Evolutionary conservation across 495 filamentous ascomycete species (phyloP), one percentile per base, ranked within the genome.

Genomic region (Paragyromitra xinjiangensis): DNA sequence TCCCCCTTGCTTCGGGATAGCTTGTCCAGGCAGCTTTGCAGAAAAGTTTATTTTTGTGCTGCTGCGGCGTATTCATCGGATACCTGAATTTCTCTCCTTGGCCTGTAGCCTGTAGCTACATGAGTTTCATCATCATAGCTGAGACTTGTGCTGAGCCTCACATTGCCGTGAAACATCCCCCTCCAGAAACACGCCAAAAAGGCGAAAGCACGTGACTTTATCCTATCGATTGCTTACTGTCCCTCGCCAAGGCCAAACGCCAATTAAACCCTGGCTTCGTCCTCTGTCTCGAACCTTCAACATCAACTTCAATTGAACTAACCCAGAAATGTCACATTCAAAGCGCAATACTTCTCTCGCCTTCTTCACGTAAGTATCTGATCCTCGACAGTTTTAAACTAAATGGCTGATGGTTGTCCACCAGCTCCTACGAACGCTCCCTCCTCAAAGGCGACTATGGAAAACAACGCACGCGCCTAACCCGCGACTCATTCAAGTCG

Each of bases 261-360:
- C 11, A 64, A 64, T 39, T 34, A 59, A 59, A 69, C 40, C 40
- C 29, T 5, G 56, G 29, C 29, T 48, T 7, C 24, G 51, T 37
- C 67, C 29, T 62, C 58, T 8, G 72, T 14, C 7, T 56, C 22
- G 22, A 56, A 24, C 9, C 22, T 3, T 44, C 26, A 64, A 34
- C 37, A 58, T 29, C 48, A 39, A 29, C 24, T 14, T 14, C 42
- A 44, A 65, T 11, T 39, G 7, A 73, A 67, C 44, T 24, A 37
- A 11, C 50, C 22, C 19, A 55, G 64, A 45, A 51, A 83, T 83
- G 81, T 75, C 81, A 8, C 81, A 83, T 59, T 81, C 78, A 12
- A 97, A 98, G 87, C 91, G 95, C 77, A 98, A 99, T 86, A 98
- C 95, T 64, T 96, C 94, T 69, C 92, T 97, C 55, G 91, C 95